Evolutionary conservation across 495 filamentous ascomycete genomes (phyloP), one percentile per base, ranked within the genome.

Genomic region (Parathielavia appendiculata): DNA sequence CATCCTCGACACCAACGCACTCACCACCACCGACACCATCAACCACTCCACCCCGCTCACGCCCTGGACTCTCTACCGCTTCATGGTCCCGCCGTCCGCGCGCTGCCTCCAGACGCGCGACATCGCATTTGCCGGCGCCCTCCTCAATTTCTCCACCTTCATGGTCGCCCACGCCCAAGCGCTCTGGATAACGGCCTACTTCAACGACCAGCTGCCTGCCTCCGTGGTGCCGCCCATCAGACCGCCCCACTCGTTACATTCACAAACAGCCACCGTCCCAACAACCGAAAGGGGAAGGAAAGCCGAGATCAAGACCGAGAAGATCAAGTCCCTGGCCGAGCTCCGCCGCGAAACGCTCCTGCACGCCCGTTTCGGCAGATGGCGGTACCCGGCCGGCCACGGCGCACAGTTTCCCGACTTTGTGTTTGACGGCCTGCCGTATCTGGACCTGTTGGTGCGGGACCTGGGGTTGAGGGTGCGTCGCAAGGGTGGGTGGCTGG

Each of bases 381-480:
- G 83, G 81, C 73, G 89, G 10, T 87, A 85, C 61, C 84, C 85
- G 0, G 78, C 75, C 3, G 88, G 87, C 2, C 83, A 80, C 54
- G 87, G 86, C 0, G 69, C 69, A 20, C 77, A 81, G 56, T 83
- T 82, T 57, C 85, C 86, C 0, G 87, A 90, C 63, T 82, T 90
- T 56, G 83, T 87, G 49, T 91, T 90, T 64, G 89, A 93, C 68
- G 80, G 78, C 2, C 60, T 91, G 44, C 85, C 89, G n/a, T 95
- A 92, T 64, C 66, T 91, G 4, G 90, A 92, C 70, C 59, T 89
- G 61, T 61, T 92, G 70, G 64, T 90, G 53, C 65, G 71, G 1
- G 89, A 92, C 65, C 56, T 93, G 50, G 88, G 88, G 13, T 64
- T 79, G 16, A 58, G 65, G 41, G 65, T 72, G 35, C 71, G 72